Evolutionary conservation across 192 early-diverging fungal genomes (phyloP), one percentile per base, ranked within the genome.

Genomic region (Cladochytrium replicatum): DNA sequence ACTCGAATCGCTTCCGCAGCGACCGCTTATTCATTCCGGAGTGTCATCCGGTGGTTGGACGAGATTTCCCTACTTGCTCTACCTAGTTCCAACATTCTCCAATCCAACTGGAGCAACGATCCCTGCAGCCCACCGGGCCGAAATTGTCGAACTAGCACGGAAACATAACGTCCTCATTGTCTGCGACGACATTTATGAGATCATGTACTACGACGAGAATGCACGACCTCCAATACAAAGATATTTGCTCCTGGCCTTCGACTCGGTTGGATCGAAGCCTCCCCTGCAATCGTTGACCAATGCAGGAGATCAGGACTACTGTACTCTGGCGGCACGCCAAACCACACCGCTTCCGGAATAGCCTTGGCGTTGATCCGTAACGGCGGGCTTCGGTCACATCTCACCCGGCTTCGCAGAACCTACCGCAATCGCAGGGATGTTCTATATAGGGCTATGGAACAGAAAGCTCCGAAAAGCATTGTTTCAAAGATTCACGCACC

Each of bases 131-230:
- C 32, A 50, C 1, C 42, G 66, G 15, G 7, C 25, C 8, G 3
- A 23, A n/a, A 19, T 72, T 1, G 32, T 68, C 11, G 32, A 50
- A 24, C 46, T 72, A 1, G 70, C 70, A 2, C 22, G 54, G 13
- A 37, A 67, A 39, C 40, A 66, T 41, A 52, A 70, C 46, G 38
- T 72, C 2, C 32, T 72, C 2, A 45, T 72, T n/a, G 52, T 72
- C 2, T 72, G 67, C 47, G 70, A 72, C 43, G 70, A 72, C 43
- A 60, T 72, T 4, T 72, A 72, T 32, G 41, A 67, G 24, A 17
- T 71, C 19, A 46, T 72, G 11, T 53, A 9, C 19, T 61, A 41
- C 23, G 44, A 31, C 50, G n/a, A 15, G 40, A 39, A n/a, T 27
- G 1, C 50, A 30, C 11, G 6, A 6, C n/a, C n/a, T n/a, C n/a